These are phyloP conservation scores for Zanthoxylum bungeanum DNA, from an alignment of 345 rosid genomes.

Conservation along the genomic window DNA sequence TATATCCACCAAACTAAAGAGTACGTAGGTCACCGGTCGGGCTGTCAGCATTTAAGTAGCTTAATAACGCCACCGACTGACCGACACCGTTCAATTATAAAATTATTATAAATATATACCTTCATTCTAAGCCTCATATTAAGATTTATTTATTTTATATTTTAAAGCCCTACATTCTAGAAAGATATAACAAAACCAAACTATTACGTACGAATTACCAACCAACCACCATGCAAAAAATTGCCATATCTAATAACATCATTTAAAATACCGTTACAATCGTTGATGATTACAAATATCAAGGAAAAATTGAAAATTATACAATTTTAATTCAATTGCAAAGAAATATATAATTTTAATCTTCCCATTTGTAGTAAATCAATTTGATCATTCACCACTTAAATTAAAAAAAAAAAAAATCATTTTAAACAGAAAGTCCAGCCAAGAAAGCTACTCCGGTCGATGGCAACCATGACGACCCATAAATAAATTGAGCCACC, in stretches of 20 bases:
- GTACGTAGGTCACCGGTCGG: neutral
- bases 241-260: neutral
- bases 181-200: too few species aligned
- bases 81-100: neutral
- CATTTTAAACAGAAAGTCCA: slow-evolving; percentile 50
- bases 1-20: neutral
- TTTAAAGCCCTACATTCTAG: too few species aligned
- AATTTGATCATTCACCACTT: neutral
- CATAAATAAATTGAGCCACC: slow-evolving; percentile 76
- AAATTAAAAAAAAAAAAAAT: neutral
- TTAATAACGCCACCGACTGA: neutral
- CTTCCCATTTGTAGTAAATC: neutral
- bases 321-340: neutral
- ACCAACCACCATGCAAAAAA: neutral
- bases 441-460: slow-evolving; percentile 95
- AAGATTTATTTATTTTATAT: too few species aligned
- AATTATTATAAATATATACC: too few species aligned
- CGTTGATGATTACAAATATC: neutral
- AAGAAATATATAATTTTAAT: neutral
- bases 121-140: neutral
- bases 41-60: slow-evolving; percentile 2
- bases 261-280: neutral
- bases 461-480: slow-evolving; percentile 95
- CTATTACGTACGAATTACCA: neutral
- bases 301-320: too few species aligned